These are phyloP conservation scores for Acephala macrosclerotiorum DNA, from an alignment of 2,329 filamentous ascomycete species.

Conservation along the genomic window DNA sequence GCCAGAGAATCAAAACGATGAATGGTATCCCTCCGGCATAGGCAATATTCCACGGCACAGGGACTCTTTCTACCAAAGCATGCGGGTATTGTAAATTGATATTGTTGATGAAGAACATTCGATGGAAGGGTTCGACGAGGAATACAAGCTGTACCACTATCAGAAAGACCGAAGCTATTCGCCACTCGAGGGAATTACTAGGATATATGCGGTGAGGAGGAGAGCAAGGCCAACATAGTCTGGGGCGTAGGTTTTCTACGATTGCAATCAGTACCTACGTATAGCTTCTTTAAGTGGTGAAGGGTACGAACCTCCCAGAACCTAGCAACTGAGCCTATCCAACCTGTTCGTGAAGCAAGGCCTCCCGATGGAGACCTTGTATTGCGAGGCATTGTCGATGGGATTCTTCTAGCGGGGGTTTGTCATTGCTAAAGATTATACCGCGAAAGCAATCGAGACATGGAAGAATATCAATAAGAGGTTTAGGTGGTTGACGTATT, in stretches of 20 bases:
- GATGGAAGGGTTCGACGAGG: slow-evolving; percentile 85
- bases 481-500: background rate
- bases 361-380: slow-evolving; percentile 31
- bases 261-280: slow-evolving; percentile 30
- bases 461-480: background rate
- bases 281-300: background rate
- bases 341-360: slow-evolving; percentile 36
- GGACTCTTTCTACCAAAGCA: slow-evolving; percentile 82
- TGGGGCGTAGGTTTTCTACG: slow-evolving; percentile 80
- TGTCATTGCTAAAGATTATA: background rate
- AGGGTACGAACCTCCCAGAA: slow-evolving; percentile 42
- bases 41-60: slow-evolving; percentile 67
- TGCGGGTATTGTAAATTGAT: slow-evolving; percentile 86
- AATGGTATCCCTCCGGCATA: slow-evolving; percentile 81
- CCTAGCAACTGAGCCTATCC: slow-evolving; percentile 43
- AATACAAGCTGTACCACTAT: slow-evolving; percentile 62
- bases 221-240: slow-evolving; percentile 84
- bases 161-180: background rate
- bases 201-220: slow-evolving; percentile 71
- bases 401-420: background rate
- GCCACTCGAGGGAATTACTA: slow-evolving; percentile 52
- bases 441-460: background rate
- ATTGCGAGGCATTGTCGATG: slow-evolving; percentile 31
- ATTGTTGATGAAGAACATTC: slow-evolving; percentile 91
- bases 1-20: slow-evolving; percentile 69